Base-by-base conservation (phyloP, 2,329 filamentous ascomycete genomes). In the Venturia effusa region DNA sequence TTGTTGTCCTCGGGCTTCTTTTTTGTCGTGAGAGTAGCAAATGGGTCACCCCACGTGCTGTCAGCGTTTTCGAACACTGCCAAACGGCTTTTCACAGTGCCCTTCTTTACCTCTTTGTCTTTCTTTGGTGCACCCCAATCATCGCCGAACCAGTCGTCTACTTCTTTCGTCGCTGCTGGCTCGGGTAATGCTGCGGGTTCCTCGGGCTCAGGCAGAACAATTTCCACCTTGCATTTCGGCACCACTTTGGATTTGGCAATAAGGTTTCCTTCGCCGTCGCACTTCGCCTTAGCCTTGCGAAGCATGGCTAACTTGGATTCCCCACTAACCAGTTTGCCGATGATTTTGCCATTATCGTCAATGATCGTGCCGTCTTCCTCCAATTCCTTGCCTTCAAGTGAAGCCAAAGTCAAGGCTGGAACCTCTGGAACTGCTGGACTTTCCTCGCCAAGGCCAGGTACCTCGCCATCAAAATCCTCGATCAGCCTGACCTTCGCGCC, bases 291-390 rank as follows among this genome's bases (percentile, higher is more conserved):
- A 34, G 32, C 57, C 24, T 65, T 62, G 24, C 27, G 30, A 27
- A 61, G 15, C 2, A 30, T 19, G 6, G 61, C 51, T 15, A 64
- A 30, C 43, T 64, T 64, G 22, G 45, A 15, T n/a, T 48, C n/a
- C 54, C 86, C 86, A 67, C 82, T 80, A 45, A 74, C 71, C 48
- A 83, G 77, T 69, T 81, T 79, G 30, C 81, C 81, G 59, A 84
- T 79, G 27, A 83, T 77, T 66, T 82, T 78, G 34, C 81, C 81
- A 66, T 81, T 77, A 55, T 83, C 79, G 65, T 83, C 79, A 30
- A 83, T 76, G 39, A 84, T 83, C 67, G 82, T 74, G 43, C 81
- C 81, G 73, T 82, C 82, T 77, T 83, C 83, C 74, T 83, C 83
- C 75, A 83, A 80, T 74, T 82, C 82, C 51, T 81, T 72, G 64